Evolutionary conservation across 1,139 yeast genomes (phyloP), one percentile per base, ranked within the genome.

Genomic region (Suhomyces taliae): DNA sequence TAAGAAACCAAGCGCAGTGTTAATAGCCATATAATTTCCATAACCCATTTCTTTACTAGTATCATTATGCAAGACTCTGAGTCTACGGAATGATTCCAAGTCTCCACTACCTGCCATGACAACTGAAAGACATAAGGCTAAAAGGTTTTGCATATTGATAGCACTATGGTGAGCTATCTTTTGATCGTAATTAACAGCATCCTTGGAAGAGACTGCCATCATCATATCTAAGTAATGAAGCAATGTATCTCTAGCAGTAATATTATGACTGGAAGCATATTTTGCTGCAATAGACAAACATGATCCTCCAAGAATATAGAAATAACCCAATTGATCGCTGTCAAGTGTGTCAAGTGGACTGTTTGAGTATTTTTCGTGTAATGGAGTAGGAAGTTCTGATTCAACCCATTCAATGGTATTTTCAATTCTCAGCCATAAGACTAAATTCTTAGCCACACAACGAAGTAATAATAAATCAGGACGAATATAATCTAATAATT

Each of bases 71-170:
- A 90, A 65, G 24, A 79, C 78, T 51, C 97, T 76, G 38, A 90
- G 68, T 47, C 97, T 73, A 57, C 93, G 76, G 55, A 93, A 79
- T 0, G 85, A 80, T 45, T 83, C 87, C 45, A 91, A 67, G 62
- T 93, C 97, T 1, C 99, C 99, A 24, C 91, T 82, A 1, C 97
- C 97, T 1, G 96, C 91, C 90, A 90, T 88, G 0, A 90, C 78
- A 33, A 89, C 73, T 0, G 97, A 79, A 11, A 81, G 67, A 14
- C 93, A 79, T 10, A 90, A 65, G 1, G 85, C 79, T 27, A 90
- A 57, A 1, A 85, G 70, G 54, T 83, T 83, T 48, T 84, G 81
- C 35, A 85, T 73, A 41, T 78, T 80, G 15, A 76, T 66, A 3
- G 87, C 79, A 35, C 88, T 78, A 43, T 75, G 70, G 42, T 78